Conservation (phyloP, 2,329 filamentous ascomycete species). For the Verticillium klebahnii region DNA sequence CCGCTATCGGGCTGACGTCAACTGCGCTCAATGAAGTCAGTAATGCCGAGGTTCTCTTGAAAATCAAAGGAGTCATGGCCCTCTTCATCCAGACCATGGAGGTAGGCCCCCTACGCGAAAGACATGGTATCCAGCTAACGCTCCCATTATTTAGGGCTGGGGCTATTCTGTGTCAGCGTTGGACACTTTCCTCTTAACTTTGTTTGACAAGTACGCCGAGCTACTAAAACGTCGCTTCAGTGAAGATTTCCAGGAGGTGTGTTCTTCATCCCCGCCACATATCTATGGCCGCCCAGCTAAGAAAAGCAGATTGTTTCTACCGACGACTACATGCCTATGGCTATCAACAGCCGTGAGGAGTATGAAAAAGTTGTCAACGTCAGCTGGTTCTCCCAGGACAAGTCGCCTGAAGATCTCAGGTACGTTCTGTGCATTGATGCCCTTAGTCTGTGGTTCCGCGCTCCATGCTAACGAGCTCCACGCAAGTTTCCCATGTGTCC, state of each 20-base stretch:
- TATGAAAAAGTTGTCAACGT: constrained; percentile 95
- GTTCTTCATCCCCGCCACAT: constrained; percentile 3
- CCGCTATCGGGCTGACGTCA: constrained; percentile 75
- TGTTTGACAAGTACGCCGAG: constrained; percentile 93
- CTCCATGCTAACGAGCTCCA: constrained; percentile 11
- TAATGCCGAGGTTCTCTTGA: constrained; percentile 86
- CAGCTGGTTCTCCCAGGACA: constrained; percentile 91
- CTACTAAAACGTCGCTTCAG: constrained; percentile 87
- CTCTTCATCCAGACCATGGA: constrained; percentile 99
- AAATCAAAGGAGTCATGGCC: constrained; percentile 88
- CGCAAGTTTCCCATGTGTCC: constrained; percentile 79
- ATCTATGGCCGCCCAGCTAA: constrained; percentile 8
- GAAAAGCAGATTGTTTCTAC: constrained; percentile 65
- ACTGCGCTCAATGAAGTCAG: constrained; percentile 74
- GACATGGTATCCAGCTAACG: not conserved
- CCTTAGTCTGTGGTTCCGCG: constrained; percentile 2
- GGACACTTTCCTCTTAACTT: constrained; percentile 76
- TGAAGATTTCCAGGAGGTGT: constrained; percentile 88
- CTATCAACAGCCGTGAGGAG: constrained; percentile 82
- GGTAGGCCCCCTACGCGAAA: constrained; percentile 38
- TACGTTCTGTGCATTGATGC: constrained; percentile 34
- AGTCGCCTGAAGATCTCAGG: constrained; percentile 68
- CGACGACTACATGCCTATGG: constrained; percentile 99
- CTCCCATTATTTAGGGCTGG: constrained; percentile 59
- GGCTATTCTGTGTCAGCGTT: constrained; percentile 78